Evolutionary conservation across 208 protist species (phyloP), one percentile per base, ranked within the genome.

Genomic region (Leptomonas pyrrhocoris): DNA sequence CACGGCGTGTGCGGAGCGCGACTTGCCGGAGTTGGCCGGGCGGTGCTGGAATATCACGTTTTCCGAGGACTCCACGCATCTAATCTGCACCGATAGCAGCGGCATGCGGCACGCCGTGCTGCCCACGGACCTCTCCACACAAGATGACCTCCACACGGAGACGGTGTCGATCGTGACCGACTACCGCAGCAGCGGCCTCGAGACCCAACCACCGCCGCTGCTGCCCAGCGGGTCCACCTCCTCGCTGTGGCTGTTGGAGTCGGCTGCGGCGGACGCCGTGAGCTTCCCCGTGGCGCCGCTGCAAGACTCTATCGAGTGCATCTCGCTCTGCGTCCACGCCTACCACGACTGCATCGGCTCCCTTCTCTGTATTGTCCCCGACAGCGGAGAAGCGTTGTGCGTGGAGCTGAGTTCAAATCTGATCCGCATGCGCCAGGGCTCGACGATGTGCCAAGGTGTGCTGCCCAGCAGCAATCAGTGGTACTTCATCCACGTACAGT

Each of bases 31-130:
- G 46, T 65, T 70, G 30, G 67, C 51, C 12, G 56, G 30, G 43
- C 66, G 73, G 40, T 80, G 68, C 72, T 93, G 89, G 87, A 79
- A 73, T 53, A 66, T 90, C 43, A 80, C 77, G 49, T 95, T 95
- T 61, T 81, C 81, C 2, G 69, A 83, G n/a, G 77, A 92, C 56
- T 84, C 77, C 13, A 74, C 68, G 11, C 70, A 74, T 30, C 73
- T 95, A 27, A 71, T 95, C 61, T 74, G 82, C 46, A 87, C 85
- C 3, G 86, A 85, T 49, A 21, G 60, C 19, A 61, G 66, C n/a
- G 87, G 90, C 7, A 40, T 77, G 15, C 72, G 76, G 34, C 90
- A 94, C 77, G 73, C 81, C 25, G 53, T 93, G 19, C 73, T 92
- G 40, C 73, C 73, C 23, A 61, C 66, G 5, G 69, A 77, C 25